Evolutionary conservation across 768 basidiomycete genomes (phyloP).

Genomic region (Termitomyces sp.): DNA sequence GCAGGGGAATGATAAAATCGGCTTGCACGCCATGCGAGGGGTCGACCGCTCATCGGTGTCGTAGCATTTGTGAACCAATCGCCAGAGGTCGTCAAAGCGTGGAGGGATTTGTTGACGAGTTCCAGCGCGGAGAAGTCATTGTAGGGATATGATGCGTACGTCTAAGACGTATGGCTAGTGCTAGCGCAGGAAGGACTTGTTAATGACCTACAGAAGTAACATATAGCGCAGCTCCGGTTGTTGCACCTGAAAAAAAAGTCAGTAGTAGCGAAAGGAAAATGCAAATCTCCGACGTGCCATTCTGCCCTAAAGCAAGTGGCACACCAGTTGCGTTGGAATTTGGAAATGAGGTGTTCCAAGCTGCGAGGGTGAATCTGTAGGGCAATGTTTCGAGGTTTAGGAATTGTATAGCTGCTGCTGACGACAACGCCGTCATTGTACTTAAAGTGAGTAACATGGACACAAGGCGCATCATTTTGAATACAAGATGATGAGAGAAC

Average conservation of each 20-base stretch:
- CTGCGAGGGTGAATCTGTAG: slow-evolving; percentile 41
- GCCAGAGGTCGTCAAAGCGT: slow-evolving; percentile 27
- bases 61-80: slow-evolving; percentile 36
- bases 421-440: background rate
- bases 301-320: slow-evolving; percentile 38
- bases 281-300: slow-evolving; percentile 19
- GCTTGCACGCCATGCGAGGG: slow-evolving; percentile 33
- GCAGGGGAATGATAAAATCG: slow-evolving; percentile 22
- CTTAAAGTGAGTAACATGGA: background rate
- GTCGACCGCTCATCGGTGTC: slow-evolving; percentile 21
- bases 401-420: background rate
- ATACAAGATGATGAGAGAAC: background rate
- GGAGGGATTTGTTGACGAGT: slow-evolving; percentile 31
- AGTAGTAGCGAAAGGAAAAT: background rate
- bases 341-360: slow-evolving; percentile 32
- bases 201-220: slow-evolving; percentile 35
- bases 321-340: slow-evolving; percentile 40
- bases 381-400: slow-evolving; percentile 12
- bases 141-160: slow-evolving; percentile 44
- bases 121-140: slow-evolving; percentile 38
- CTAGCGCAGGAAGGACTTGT: background rate
- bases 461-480: background rate
- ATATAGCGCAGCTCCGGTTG: slow-evolving; percentile 30
- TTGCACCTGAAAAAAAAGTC: slow-evolving; percentile 21
- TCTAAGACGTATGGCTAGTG: slow-evolving; percentile 21